Evolutionary conservation across 148 eudicot species (phyloP).

Genomic region (Diospyros lotus): DNA sequence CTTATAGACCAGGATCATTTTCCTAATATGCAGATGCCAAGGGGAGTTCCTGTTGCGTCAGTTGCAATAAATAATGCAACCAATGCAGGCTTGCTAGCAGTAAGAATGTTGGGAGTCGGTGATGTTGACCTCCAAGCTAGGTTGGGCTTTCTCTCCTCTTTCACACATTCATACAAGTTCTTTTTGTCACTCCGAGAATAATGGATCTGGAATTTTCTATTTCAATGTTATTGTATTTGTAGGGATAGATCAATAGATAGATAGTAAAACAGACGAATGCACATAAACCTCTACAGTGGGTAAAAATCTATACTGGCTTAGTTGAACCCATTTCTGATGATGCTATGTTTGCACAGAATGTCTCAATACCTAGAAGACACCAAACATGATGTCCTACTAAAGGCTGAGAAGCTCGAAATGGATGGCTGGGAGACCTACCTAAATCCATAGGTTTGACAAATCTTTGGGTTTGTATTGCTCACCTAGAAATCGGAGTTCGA

Average conservation of each 20-base stretch:
- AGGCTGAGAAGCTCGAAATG: slow-evolving; percentile 59
- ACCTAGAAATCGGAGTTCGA: too few relatives aligned
- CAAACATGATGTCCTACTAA: slow-evolving; percentile 52
- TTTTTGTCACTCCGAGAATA: background rate
- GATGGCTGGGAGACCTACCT: slow-evolving; percentile 72
- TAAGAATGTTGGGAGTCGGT: slow-evolving; percentile 68
- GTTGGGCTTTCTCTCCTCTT: slow-evolving; percentile 31
- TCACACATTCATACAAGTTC: background rate
- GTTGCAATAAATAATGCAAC: slow-evolving; percentile 96
- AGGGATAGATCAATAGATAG: too few relatives aligned
- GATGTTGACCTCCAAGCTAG: slow-evolving; percentile 62
- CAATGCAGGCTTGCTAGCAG: slow-evolving; percentile 84
- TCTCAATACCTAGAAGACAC: slow-evolving; percentile 66
- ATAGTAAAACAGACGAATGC: background rate
- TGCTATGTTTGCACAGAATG: slow-evolving; percentile 43
- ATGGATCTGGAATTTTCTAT: background rate
- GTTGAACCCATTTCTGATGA: background rate
- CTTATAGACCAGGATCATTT: too few relatives aligned
- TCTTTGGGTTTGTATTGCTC: too few relatives aligned
- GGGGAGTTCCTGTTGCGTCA: slow-evolving; percentile 96
- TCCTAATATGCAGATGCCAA: slow-evolving; percentile 66
- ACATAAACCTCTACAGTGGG: background rate
- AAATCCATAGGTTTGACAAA: slow-evolving; percentile 26
- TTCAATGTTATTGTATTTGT: background rate
- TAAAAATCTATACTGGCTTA: background rate